phyloP scores from a whole-genome alignment of 164 flowering plant genomes.

The Magnolia changhungtana region DNA sequence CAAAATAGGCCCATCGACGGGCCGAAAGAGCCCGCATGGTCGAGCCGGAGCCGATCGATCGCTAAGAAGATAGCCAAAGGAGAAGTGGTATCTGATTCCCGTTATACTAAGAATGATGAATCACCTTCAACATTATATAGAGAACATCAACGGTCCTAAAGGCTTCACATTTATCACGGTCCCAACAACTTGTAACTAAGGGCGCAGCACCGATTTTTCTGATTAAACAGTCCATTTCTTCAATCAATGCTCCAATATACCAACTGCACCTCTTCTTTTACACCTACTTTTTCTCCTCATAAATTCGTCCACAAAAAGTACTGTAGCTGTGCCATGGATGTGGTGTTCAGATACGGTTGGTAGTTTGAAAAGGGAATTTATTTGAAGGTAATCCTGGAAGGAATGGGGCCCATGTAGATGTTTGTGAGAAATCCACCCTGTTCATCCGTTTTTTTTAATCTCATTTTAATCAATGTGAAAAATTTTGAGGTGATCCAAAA shows the following conservation, averaged over 20 bases:
- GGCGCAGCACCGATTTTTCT: constrained; percentile 7
- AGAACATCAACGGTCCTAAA: constrained; percentile 30
- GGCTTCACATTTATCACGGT: constrained; percentile 44
- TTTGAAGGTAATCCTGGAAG: no score
- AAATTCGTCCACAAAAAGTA: not conserved
- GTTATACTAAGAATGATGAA: constrained; percentile 26
- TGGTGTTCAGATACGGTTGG: no score
- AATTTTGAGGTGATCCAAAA: no score
- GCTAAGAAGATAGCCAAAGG: not conserved
- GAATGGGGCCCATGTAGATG: no score
- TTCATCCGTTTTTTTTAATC: no score
- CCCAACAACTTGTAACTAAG: constrained; percentile 13
- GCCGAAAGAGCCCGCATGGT: constrained; percentile 4
- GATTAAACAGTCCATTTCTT: constrained; percentile 15
- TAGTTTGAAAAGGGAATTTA: no score
- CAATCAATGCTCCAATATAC: constrained; percentile 39
- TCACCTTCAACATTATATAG: constrained; percentile 1
- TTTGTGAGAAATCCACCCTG: no score
- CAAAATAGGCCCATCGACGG: constrained; percentile 27
- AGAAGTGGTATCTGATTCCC: constrained; percentile 9
- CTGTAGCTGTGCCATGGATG: not conserved
- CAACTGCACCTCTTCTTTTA: constrained; percentile 29
- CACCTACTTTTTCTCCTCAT: not conserved
- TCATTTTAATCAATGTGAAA: no score
- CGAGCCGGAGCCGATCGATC: no score